Percentiles rank a stretch among this genome's conserved stretches.
These are phyloP conservation scores for Kokia cookei DNA, from an alignment of 441 rosid species.

Conservation along the genomic window DNA sequence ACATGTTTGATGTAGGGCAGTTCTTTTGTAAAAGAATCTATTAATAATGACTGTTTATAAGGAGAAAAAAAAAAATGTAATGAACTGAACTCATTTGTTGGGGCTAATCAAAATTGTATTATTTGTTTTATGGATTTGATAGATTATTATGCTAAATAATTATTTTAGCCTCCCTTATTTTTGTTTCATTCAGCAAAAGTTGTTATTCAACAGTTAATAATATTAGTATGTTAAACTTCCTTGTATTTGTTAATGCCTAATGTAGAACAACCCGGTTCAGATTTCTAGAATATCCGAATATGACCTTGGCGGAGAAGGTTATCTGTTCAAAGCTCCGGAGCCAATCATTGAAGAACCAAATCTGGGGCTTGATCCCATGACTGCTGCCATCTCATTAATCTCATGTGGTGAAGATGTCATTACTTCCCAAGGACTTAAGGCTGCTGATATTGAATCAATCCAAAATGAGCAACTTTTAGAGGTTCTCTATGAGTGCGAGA, in stretches of 20 bases:
- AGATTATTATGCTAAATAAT: neutral
- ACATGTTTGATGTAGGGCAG: neutral
- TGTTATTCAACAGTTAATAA: neutral
- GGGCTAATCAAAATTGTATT: no score
- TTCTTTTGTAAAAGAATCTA: neutral
- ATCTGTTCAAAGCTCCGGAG: conserved; percentile 89
- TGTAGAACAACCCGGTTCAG: conserved; percentile 47
- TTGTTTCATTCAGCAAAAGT: neutral
- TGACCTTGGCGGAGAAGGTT: conserved; percentile 86
- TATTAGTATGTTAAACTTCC: conserved; percentile 3
- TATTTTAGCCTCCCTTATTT: neutral
- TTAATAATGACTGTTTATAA: no score
- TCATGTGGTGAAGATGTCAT: conserved; percentile 66
- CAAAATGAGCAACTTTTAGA: conserved; percentile 71
- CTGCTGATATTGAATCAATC: conserved; percentile 56
- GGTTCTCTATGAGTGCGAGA: conserved; percentile 74
- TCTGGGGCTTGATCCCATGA: conserved; percentile 59
- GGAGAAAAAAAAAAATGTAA: no score
- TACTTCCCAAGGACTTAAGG: conserved; percentile 58
- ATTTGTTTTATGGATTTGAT: no score
- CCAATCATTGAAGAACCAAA: conserved; percentile 69
- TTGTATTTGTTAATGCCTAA: conserved; percentile 13
- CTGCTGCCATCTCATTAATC: conserved; percentile 73
- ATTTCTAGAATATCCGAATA: conserved; percentile 58
- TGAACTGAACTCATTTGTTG: no score